These are phyloP conservation scores for Ceratobasidium sp. DNA, from an alignment of 1,284 basidiomycete species.

Conservation along the genomic window DNA sequence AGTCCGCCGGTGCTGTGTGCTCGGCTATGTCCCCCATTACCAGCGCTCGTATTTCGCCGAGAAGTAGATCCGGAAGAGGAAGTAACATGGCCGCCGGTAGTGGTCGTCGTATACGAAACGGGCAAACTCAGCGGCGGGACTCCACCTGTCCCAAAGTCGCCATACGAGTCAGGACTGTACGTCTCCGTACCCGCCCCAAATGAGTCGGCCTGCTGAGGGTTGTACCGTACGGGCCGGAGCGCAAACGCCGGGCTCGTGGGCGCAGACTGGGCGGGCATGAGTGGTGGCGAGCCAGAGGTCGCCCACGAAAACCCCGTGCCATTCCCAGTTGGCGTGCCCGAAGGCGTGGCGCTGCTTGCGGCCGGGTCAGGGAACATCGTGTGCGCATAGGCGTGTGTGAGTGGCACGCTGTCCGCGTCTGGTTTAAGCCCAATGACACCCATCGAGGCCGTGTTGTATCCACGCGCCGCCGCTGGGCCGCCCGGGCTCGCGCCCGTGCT, in stretches of 20 bases:
- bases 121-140: slow-evolving; percentile 38
- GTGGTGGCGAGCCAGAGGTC: slow-evolving; percentile 42
- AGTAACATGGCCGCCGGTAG: slow-evolving; percentile 27
- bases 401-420: slow-evolving; percentile 31
- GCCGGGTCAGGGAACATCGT: slow-evolving; percentile 46
- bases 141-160: neutral
- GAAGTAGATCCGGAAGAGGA: neutral
- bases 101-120: slow-evolving; percentile 25
- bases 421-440: slow-evolving; percentile 23
- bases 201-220: slow-evolving; percentile 5
- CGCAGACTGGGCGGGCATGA: slow-evolving; percentile 47
- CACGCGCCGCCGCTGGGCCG: slow-evolving; percentile 3
- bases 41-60: neutral
- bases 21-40: slow-evolving; percentile 14
- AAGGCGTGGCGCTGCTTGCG: slow-evolving; percentile 48
- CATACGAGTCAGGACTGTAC: slow-evolving; percentile 29
- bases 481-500: slow-evolving; percentile 30
- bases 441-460: slow-evolving; percentile 35
- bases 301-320: slow-evolving; percentile 28
- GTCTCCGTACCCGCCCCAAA: slow-evolving; percentile 19
- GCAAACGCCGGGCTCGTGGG: slow-evolving; percentile 48
- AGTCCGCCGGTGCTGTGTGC: slow-evolving; percentile 38
- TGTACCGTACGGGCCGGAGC: slow-evolving; percentile 38
- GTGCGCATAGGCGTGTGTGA: slow-evolving; percentile 44
- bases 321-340: slow-evolving; percentile 51